A percentile compares a stretch with the other conserved stretches of the same genome.
phyloP scores from a whole-genome alignment of 345 rosid genomes.

The Camelina neglecta region DNA sequence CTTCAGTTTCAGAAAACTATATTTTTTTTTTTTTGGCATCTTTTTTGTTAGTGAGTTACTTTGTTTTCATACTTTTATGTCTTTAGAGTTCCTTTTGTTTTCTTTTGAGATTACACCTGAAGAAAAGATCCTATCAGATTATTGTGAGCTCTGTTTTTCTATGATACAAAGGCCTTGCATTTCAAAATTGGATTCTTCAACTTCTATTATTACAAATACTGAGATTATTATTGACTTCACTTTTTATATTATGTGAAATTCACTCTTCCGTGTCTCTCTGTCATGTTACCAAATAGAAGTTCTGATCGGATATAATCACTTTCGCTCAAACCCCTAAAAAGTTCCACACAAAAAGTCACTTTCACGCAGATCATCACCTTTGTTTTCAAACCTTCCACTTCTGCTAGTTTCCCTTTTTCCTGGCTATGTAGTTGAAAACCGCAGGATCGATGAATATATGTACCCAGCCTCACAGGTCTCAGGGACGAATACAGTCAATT shows the following conservation, averaged over 20 bases:
- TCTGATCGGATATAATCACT: not conserved
- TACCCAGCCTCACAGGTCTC: slow-evolving; percentile 84
- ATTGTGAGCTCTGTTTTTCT: not conserved
- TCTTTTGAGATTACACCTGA: not conserved
- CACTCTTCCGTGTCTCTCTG: not conserved
- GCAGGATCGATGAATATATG: slow-evolving; percentile 79
- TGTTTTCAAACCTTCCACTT: slow-evolving; percentile 90
- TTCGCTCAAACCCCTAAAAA: not conserved
- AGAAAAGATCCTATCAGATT: not conserved
- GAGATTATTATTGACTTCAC: not conserved
- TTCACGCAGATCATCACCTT: slow-evolving; percentile 90
- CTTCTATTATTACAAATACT: not conserved
- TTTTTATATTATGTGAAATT: not conserved
- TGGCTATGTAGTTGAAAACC: slow-evolving; percentile 69
- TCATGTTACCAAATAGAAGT: not conserved
- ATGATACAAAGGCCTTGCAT: not conserved
- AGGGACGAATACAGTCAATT: slow-evolving; percentile 79
- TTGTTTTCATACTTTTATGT: not conserved
- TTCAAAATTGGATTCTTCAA: not conserved
- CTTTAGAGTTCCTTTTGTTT: slow-evolving; percentile 9
- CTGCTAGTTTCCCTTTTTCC: slow-evolving; percentile 83
- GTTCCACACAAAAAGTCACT: slow-evolving; percentile 48
- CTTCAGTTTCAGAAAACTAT: slow-evolving; percentile 21
- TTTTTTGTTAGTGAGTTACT: not conserved
- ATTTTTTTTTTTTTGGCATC: not conserved